Evolutionary conservation across 352 stramenopile species (phyloP), one percentile per base, ranked within the genome.

Genomic region (Peronospora farinosa): DNA sequence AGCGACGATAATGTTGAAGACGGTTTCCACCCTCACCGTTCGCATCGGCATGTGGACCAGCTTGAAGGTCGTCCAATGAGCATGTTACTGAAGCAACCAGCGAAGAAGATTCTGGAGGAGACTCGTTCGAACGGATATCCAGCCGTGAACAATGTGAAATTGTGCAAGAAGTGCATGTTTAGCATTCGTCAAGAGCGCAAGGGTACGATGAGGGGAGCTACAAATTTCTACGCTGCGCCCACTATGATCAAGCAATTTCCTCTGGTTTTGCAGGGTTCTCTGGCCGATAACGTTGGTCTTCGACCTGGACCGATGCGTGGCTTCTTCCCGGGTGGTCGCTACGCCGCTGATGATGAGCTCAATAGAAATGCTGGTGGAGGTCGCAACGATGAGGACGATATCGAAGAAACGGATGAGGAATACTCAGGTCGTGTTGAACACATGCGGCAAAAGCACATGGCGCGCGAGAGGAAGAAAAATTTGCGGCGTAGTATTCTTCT

Each of bases 101-200:
- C 56, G 8, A 77, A 65, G 38, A 80, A 80, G 49, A 67, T 53
- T 37, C 48, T 77, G 1, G 63, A 69, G 25, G 58, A 63, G 40
- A 63, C 58, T n/a, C 53, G 72, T 1, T 33, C 60, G 2, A 72
- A 78, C 15, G 69, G 69, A 41, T 78, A 84, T 53, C 68, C 74
- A 7, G 72, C 74, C 35, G 74, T 86, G 35, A 80, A 84, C 48
- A 60, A 65, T 40, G 71, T 86, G 21, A 86, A 86, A 56, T 65
- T 88, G 30, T 88, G 78, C 61, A 80, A 85, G 50, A 88, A 88
- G 43, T 88, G 78, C 61, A 74, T 88, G 49, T 86, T 79, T 47
- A 63, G 46, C 33, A 72, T 86, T 40, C 71, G 73, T 3, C 71
- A 81, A 23, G 74, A 88, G 37, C 77, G 77, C 27, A 83, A 84